These are phyloP conservation scores for Dothideomycetidae sp. DNA, from an alignment of 2,329 filamentous ascomycete species.

Conservation along the genomic window DNA sequence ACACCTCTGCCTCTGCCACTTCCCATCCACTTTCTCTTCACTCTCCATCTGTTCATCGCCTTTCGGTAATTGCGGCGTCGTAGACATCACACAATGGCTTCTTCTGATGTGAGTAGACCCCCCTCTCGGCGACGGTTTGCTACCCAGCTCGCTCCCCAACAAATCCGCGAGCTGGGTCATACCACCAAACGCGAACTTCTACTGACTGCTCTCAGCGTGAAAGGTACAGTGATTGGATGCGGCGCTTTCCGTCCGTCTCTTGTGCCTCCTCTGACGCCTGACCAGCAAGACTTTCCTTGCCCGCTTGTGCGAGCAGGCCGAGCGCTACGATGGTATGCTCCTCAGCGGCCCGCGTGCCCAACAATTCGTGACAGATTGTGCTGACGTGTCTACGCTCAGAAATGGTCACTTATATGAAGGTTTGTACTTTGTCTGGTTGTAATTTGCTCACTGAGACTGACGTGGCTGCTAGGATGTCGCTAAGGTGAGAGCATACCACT, in stretches of 20 bases:
- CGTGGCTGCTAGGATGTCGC: constrained; percentile 62
- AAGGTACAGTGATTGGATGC: constrained; percentile 26
- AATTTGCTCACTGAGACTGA: constrained; percentile 25
- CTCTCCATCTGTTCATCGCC: neutral
- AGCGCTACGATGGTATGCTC: constrained; percentile 86
- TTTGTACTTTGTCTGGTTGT: constrained; percentile 30
- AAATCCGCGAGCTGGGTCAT: constrained; percentile 9
- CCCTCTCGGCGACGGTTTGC: neutral
- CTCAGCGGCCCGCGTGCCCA: constrained; percentile 3
- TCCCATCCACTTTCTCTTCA: neutral
- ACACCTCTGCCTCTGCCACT: neutral
- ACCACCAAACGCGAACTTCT: constrained; percentile 1
- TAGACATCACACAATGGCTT: constrained; percentile 4
- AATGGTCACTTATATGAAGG: constrained; percentile 99
- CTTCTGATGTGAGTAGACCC: constrained; percentile 7
- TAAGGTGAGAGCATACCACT: constrained; percentile 58
- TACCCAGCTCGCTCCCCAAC: constrained; percentile 10
- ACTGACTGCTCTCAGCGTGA: constrained; percentile 28
- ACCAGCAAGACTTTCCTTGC: constrained; percentile 98
- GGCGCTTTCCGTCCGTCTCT: constrained; percentile 15
- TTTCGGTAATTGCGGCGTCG: neutral
- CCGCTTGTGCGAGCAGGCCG: constrained; percentile 98
- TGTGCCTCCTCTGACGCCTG: constrained; percentile 21
- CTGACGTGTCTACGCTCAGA: constrained; percentile 36
- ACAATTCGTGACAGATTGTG: constrained; percentile 6